Percentiles rank a stretch among this genome's conserved stretches.
phyloP scores from a whole-genome alignment of 768 basidiomycete genomes.

The Naganishia vaughanmartiniae region DNA sequence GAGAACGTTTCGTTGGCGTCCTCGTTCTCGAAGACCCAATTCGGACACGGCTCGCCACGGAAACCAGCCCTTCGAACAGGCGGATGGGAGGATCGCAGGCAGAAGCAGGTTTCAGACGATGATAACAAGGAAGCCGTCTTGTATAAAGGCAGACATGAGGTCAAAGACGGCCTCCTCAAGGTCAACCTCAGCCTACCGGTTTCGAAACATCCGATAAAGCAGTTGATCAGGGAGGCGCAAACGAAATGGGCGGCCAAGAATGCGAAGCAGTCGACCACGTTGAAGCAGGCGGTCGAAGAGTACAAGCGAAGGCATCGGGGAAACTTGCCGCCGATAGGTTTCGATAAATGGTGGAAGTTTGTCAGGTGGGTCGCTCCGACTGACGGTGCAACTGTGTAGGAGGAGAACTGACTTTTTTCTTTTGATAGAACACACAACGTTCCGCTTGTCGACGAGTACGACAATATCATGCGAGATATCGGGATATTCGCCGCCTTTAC shows the following conservation, averaged over 20 bases:
- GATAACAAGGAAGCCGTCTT: neutral
- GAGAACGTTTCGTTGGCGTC: neutral
- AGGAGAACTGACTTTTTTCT: neutral
- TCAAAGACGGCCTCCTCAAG: constrained; percentile 41
- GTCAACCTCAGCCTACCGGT: constrained; percentile 41
- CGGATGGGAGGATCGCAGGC: neutral
- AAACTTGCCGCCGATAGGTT: constrained; percentile 54
- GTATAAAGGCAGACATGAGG: neutral
- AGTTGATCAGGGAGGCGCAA: constrained; percentile 55
- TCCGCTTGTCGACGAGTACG: constrained; percentile 38
- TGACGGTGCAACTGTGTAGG: neutral
- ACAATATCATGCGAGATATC: constrained; percentile 36
- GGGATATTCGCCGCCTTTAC: constrained; percentile 32
- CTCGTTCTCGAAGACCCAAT: neutral
- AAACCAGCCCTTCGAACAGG: neutral
- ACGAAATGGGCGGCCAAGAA: constrained; percentile 53
- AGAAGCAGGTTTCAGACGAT: neutral
- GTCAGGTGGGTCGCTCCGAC: constrained; percentile 31
- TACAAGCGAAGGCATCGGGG: constrained; percentile 49
- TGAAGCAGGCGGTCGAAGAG: constrained; percentile 54
- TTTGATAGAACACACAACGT: constrained; percentile 33
- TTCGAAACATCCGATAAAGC: constrained; percentile 56
- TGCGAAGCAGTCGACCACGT: constrained; percentile 51
- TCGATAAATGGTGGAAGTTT: constrained; percentile 56
- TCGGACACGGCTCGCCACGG: neutral